Base-by-base conservation (phyloP, 2,329 filamentous ascomycete genomes). In the Alternaria infectoria region DNA sequence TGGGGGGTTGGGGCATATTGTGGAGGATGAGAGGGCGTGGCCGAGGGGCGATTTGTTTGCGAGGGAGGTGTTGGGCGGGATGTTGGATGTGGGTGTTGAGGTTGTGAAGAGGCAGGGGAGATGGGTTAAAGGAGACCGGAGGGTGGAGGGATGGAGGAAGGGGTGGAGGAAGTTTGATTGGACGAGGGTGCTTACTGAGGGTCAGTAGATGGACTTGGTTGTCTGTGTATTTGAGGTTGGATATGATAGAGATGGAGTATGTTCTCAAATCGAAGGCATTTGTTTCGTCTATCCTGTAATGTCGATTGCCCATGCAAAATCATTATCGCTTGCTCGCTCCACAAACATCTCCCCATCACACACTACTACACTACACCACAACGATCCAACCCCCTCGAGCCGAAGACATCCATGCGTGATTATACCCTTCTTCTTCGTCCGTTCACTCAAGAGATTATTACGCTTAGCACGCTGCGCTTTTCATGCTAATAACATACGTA, bases 81-180 rank as follows among this genome's bases (percentile, higher is more conserved):
- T 99, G 89, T 81, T 98, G 56, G 94, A 96, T 79, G 85, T 88
- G 23, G 93, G 90, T 67, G 89, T 91, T 3, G 90, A 96, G 69
- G 84, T 96, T 13, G 90, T 97, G 69, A 97, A 96, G 85, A 91
- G 89, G 79, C 94, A 98, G 81, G 96, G 95, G 1, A 85, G 90
- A 61, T 99, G 96, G 96, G 85, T 85, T 15, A 88, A 87, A 77
- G 87, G 86, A 4, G 91, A 91, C 70, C 77, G 83, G 36, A 86
- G 95, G 70, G 84, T 91, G 1, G 93, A 95, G 3, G 88, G 83
- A 3, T 99, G 96, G 75, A 90, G 88, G 83, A 95, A 90, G 83
- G 86, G 88, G 49, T 99, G 96, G 96, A 88, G 88, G 70, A 93
- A 93, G 81, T 97, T 96, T 83, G 96, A 99, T 83, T 99, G 96